Evolutionary conservation across 345 rosid species (phyloP).

Genomic region (Mercurialis annua): DNA sequence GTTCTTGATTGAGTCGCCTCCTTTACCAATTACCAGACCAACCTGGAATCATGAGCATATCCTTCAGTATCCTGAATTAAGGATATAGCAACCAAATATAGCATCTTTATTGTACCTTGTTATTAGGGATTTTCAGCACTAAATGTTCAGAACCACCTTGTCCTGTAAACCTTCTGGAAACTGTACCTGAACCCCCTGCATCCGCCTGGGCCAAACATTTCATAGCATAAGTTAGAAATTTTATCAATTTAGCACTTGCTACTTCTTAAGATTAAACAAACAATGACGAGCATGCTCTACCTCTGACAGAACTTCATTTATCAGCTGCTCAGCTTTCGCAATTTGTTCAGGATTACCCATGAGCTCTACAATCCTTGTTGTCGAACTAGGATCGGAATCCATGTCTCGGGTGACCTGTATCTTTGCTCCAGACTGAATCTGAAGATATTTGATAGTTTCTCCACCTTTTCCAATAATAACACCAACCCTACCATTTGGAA

Average conservation of each 20-base stretch:
- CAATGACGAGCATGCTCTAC: conserved; percentile 18
- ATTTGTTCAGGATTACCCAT: conserved; percentile 83
- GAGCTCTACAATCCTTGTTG: conserved; percentile 71
- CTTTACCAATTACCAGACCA: conserved; percentile 98
- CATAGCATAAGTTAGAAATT: not conserved
- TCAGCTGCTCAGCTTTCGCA: conserved; percentile 83
- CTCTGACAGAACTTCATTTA: conserved; percentile 88
- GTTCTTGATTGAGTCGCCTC: conserved; percentile 95
- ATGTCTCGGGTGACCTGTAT: conserved; percentile 94
- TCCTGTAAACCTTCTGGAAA: conserved; percentile 68
- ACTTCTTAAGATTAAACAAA: not conserved
- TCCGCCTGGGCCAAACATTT: conserved; percentile 59
- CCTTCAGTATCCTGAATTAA: conserved; percentile 20
- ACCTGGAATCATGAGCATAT: conserved; percentile 57
- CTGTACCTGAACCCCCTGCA: conserved; percentile 79
- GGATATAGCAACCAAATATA: conserved; percentile 8
- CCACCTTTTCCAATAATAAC: conserved; percentile 98
- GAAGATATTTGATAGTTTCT: conserved; percentile 93
- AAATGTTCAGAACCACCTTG: conserved; percentile 73
- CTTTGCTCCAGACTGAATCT: conserved; percentile 92
- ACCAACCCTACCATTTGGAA: conserved; percentile 93
- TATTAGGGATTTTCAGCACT: conserved; percentile 75
- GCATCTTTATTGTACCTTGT: conserved; percentile 55
- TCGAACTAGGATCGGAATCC: conserved; percentile 81
- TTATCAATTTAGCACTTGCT: not conserved